Percentiles rank a stretch among this genome's conserved stretches.
These are phyloP conservation scores for Russula olivacea DNA, from an alignment of 768 basidiomycete genomes.

Conservation along the genomic window DNA sequence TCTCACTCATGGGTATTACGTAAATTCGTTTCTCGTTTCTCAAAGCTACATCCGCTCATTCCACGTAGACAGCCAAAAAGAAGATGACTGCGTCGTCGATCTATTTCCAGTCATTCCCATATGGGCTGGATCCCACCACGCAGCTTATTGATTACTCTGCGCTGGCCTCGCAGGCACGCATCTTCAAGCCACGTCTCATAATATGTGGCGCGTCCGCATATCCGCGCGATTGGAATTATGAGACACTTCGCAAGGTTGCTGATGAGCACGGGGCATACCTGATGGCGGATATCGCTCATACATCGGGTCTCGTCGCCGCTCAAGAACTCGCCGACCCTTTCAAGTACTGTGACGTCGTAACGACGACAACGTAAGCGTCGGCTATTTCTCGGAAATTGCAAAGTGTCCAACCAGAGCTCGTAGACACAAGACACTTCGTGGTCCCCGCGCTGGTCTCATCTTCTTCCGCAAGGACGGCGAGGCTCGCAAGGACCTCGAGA, in stretches of 20 bases:
- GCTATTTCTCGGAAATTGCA: neutral
- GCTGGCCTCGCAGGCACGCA: constrained; percentile 78
- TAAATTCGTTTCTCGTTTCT: constrained; percentile 35
- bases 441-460: constrained; percentile 94
- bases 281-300: constrained; percentile 97
- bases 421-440: constrained; percentile 97
- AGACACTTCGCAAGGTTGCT: constrained; percentile 68
- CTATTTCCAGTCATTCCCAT: constrained; percentile 99
- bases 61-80: constrained; percentile 84
- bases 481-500: constrained; percentile 81
- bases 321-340: constrained; percentile 88
- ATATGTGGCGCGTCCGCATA: constrained; percentile 99
- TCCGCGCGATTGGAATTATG: constrained; percentile 98
- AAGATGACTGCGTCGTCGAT: constrained; percentile 99
- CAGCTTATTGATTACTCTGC: constrained; percentile 85
- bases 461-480: constrained; percentile 96
- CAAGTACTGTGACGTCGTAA: constrained; percentile 94
- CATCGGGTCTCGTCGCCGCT: constrained; percentile 90
- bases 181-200: constrained; percentile 92
- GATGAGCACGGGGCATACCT: constrained; percentile 88
- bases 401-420: neutral
- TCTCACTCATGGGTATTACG: constrained; percentile 96
- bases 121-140: constrained; percentile 72
- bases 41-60: constrained; percentile 6
- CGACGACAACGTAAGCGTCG: constrained; percentile 80